These are phyloP conservation scores for Choiromyces venosus DNA, from an alignment of 495 filamentous ascomycete species.

Conservation along the genomic window DNA sequence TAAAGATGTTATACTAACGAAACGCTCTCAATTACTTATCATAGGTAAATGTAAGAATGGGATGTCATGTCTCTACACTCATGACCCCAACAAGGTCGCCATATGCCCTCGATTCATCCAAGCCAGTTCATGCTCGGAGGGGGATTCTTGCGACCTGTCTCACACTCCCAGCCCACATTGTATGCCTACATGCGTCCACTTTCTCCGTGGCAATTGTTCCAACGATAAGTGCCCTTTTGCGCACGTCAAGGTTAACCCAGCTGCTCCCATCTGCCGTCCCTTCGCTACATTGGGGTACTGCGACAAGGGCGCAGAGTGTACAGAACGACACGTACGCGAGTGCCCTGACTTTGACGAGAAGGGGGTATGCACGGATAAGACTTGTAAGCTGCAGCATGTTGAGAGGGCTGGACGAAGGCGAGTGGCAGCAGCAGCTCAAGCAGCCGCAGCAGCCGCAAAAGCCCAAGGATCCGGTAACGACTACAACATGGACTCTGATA, in stretches of 20 bases:
- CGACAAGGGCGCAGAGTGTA: slow-evolving; percentile 70
- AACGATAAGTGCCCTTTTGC: slow-evolving; percentile 84
- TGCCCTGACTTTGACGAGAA: slow-evolving; percentile 94
- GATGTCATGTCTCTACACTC: slow-evolving; percentile 65
- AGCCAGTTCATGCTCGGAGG: slow-evolving; percentile 70
- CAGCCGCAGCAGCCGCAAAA: slow-evolving; percentile 36
- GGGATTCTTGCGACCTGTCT: slow-evolving; percentile 83
- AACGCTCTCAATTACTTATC: slow-evolving; percentile 20
- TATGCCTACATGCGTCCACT: slow-evolving; percentile 83
- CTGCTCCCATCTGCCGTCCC: slow-evolving; percentile 72
- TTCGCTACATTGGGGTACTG: slow-evolving; percentile 91
- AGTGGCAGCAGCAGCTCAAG: slow-evolving; percentile 51
- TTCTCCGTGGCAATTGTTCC: slow-evolving; percentile 82
- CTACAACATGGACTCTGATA: slow-evolving; percentile 51
- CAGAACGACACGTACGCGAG: slow-evolving; percentile 79
- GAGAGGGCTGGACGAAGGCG: slow-evolving; percentile 73
- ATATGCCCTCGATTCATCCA: slow-evolving; percentile 83
- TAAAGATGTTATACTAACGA: slow-evolving; percentile 35
- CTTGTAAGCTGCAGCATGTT: slow-evolving; percentile 79
- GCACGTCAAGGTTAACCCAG: slow-evolving; percentile 74
- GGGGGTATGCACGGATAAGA: slow-evolving; percentile 73
- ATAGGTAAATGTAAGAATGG: slow-evolving; percentile 43
- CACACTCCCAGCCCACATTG: slow-evolving; percentile 82
- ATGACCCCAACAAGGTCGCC: slow-evolving; percentile 83
- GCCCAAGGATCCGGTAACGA: slow-evolving; percentile 24